Evolutionary conservation across 768 basidiomycete species (phyloP).

Genomic region (Podaxis sp.): DNA sequence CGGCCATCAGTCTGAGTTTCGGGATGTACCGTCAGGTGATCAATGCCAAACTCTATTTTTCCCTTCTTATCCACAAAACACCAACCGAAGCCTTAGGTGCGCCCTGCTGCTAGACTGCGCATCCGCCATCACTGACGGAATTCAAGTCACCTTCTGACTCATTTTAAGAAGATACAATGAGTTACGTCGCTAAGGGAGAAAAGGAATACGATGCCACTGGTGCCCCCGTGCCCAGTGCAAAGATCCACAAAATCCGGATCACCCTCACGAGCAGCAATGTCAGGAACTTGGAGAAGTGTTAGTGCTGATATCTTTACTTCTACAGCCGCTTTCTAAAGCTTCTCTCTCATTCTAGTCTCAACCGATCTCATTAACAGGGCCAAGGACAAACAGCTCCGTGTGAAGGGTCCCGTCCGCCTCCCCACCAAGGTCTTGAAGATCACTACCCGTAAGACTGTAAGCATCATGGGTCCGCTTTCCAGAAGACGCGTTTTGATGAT

Average conservation of each 20-base stretch:
- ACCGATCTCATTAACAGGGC: constrained; percentile 95
- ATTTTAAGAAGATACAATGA: constrained; percentile 58
- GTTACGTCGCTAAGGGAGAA: constrained; percentile 98
- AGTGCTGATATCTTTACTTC: constrained; percentile 5
- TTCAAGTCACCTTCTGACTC: constrained; percentile 81
- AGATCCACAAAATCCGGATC: constrained; percentile 99
- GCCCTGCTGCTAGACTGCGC: constrained; percentile 15
- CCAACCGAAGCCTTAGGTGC: constrained; percentile 36
- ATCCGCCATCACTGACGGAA: constrained; percentile 8
- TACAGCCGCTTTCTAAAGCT: neutral
- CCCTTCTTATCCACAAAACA: constrained; percentile 37
- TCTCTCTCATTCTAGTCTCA: constrained; percentile 61
- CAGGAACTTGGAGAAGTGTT: constrained; percentile 98
- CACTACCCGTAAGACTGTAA: constrained; percentile 97
- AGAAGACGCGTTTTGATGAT: neutral
- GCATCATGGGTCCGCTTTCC: constrained; percentile 23
- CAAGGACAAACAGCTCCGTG: constrained; percentile 99
- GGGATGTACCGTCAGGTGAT: neutral
- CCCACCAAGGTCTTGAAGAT: constrained; percentile 99
- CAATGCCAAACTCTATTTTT: constrained; percentile 32
- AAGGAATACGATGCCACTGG: constrained; percentile 97
- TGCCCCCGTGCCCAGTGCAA: constrained; percentile 77
- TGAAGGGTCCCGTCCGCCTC: constrained; percentile 98
- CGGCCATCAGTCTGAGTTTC: constrained; percentile 1
- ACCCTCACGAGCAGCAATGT: constrained; percentile 98